phyloP scores from a whole-genome alignment of 176 grass and related monocot genomes.

The Olyra latifolia region DNA sequence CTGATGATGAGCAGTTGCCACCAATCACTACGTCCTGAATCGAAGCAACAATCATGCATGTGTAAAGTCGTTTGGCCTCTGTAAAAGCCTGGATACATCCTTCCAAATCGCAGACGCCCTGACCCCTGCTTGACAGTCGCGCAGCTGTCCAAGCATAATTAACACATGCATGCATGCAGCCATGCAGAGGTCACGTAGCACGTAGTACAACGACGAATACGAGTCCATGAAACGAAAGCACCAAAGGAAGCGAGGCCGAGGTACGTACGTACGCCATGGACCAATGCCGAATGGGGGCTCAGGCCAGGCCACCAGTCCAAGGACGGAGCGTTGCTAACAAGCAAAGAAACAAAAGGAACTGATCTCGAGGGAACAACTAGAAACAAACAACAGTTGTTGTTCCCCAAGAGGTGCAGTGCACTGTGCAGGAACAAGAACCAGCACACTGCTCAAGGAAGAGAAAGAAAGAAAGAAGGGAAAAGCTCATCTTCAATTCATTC shows the following conservation, averaged over 20 bases:
- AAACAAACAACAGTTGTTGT: conserved; percentile 13
- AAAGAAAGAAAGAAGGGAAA: too few relatives aligned
- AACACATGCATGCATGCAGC: not conserved
- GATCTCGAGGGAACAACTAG: conserved; percentile 34
- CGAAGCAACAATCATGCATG: not conserved
- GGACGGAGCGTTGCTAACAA: not conserved
- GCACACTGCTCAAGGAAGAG: conserved; percentile 39
- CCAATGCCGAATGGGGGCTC: not conserved
- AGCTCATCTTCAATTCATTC: too few relatives aligned
- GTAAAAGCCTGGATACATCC: not conserved
- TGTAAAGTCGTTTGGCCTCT: not conserved
- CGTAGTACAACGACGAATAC: not conserved
- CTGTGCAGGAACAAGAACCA: not conserved
- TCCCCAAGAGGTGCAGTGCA: conserved; percentile 11
- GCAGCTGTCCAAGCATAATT: not conserved
- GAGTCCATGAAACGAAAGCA: not conserved
- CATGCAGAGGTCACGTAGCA: not conserved
- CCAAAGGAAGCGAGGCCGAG: not conserved
- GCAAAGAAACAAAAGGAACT: conserved; percentile 1
- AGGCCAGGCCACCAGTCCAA: not conserved
- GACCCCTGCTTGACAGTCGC: not conserved
- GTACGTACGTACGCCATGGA: not conserved
- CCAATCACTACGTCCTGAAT: not conserved
- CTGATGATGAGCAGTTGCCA: not conserved
- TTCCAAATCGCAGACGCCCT: conserved; percentile 19